Evolutionary conservation across 208 protist species (phyloP).

Genomic region (Wallacemonas sp.): DNA sequence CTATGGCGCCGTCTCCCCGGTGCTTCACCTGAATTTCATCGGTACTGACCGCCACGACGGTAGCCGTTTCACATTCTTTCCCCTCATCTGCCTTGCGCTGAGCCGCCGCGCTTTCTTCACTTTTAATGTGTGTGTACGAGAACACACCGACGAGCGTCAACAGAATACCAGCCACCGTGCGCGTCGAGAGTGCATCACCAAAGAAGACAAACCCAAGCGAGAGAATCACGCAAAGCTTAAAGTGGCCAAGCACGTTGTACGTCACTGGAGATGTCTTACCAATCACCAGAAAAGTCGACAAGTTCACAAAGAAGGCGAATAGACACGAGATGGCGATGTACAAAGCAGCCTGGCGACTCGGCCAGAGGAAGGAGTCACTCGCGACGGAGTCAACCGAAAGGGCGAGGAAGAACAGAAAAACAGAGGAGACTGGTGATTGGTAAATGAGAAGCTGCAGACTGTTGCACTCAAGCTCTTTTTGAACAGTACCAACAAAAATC

Average conservation of each 20-base stretch:
- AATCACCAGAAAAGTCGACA: conserved; percentile 90
- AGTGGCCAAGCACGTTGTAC: conserved; percentile 88
- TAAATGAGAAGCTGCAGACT: conserved; percentile 87
- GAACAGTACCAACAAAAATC: conserved; percentile 86
- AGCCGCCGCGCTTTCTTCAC: conserved; percentile 4
- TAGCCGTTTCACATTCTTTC: conserved; percentile 8
- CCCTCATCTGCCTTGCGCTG: conserved; percentile 18
- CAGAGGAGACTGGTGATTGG: conserved; percentile 76
- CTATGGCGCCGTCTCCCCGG: background rate
- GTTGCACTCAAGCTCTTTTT: conserved; percentile 77
- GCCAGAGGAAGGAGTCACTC: conserved; percentile 17
- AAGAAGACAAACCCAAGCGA: conserved; percentile 75
- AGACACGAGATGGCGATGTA: conserved; percentile 55
- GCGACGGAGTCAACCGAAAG: conserved; percentile 49
- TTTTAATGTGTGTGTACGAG: conserved; percentile 81
- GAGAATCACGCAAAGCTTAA: conserved; percentile 83
- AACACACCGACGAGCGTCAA: conserved; percentile 67
- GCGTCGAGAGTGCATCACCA: conserved; percentile 26
- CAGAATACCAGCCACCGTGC: conserved; percentile 45
- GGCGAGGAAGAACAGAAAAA: conserved; percentile 60
- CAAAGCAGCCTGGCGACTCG: conserved; percentile 24
- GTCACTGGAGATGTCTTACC: conserved; percentile 85
- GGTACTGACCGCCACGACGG: background rate
- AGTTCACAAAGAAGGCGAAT: conserved; percentile 85
- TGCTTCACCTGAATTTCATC: background rate